These are phyloP conservation scores for Candida boleticola DNA, from an alignment of 805 yeast species.

Conservation along the genomic window DNA sequence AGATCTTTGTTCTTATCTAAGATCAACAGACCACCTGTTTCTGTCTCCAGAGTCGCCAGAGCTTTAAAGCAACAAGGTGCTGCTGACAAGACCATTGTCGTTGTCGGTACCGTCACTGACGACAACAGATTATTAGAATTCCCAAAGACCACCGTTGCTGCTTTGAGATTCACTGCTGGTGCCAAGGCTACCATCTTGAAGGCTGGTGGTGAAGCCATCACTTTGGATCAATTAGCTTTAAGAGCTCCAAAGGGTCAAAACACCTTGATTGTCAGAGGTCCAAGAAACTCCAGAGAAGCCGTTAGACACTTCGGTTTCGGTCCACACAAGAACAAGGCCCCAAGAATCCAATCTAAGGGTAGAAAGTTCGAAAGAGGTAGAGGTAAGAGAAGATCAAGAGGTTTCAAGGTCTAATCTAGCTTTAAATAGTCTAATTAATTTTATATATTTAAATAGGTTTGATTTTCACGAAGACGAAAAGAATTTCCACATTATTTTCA, in stretches of 20 bases:
- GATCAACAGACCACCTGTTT: constrained; percentile 99
- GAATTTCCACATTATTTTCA: no score
- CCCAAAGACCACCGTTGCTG: constrained; percentile 98
- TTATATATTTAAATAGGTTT: no score
- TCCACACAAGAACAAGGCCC: constrained; percentile 99
- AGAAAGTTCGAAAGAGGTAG: constrained; percentile 99
- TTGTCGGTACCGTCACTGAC: constrained; percentile 99
- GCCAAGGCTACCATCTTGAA: constrained; percentile 96
- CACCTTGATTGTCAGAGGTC: constrained; percentile 98
- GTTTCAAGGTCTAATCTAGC: constrained; percentile 93
- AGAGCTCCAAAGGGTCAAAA: constrained; percentile 99
- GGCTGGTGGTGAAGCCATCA: constrained; percentile 99
- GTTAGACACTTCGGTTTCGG: constrained; percentile 99
- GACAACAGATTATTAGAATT: constrained; percentile 90
- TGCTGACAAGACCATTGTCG: constrained; percentile 89
- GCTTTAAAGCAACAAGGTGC: constrained; percentile 82
- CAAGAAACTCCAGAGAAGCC: constrained; percentile 98
- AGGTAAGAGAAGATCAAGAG: constrained; percentile 99
- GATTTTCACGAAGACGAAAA: no score
- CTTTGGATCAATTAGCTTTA: constrained; percentile 98
- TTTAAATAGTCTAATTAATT: constrained; percentile 6
- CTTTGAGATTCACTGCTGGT: constrained; percentile 98
- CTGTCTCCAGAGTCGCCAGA: constrained; percentile 86
- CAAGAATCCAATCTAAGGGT: constrained; percentile 95
- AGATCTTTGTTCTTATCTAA: constrained; percentile 94